These are phyloP conservation scores for Phtheirospermum japonicum DNA, from an alignment of 257 asterid genomes.

Conservation along the genomic window DNA sequence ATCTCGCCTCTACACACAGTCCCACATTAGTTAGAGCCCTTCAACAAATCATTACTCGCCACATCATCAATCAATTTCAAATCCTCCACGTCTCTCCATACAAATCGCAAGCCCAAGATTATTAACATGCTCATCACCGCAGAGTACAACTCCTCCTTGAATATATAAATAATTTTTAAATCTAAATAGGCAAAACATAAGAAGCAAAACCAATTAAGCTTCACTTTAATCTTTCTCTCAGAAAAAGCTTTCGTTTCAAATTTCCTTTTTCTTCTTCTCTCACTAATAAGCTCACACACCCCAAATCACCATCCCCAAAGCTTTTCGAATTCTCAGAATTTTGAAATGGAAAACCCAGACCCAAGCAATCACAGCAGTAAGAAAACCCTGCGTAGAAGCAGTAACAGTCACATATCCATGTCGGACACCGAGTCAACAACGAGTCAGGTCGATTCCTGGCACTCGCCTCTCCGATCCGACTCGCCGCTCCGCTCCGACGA, in stretches of 20 bases:
- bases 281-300: not conserved
- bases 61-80: slow-evolving; percentile 24
- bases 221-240: slow-evolving; percentile 2
- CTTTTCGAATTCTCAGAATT: not conserved
- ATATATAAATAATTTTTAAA: slow-evolving; percentile 4
- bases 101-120: not conserved
- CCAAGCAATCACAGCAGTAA: slow-evolving; percentile 26
- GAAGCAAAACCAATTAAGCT: not conserved
- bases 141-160: not conserved
- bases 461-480: slow-evolving; percentile 72
- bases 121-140: slow-evolving; percentile 10
- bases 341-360: slow-evolving; percentile 42
- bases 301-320: not conserved
- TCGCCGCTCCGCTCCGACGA: slow-evolving; percentile 76
- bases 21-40: not conserved
- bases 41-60: slow-evolving; percentile 4
- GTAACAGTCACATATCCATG: slow-evolving; percentile 68
- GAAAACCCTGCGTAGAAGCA: slow-evolving; percentile 34
- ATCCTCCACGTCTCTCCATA: not conserved
- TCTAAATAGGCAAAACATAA: not conserved
- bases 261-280: not conserved
- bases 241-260: not conserved
- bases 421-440: slow-evolving; percentile 82
- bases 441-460: slow-evolving; percentile 70
- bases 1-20: slow-evolving; percentile 5